phyloP scores from a whole-genome alignment of 2,329 filamentous ascomycete species.

The Graphiopsis chlorocephala region DNA sequence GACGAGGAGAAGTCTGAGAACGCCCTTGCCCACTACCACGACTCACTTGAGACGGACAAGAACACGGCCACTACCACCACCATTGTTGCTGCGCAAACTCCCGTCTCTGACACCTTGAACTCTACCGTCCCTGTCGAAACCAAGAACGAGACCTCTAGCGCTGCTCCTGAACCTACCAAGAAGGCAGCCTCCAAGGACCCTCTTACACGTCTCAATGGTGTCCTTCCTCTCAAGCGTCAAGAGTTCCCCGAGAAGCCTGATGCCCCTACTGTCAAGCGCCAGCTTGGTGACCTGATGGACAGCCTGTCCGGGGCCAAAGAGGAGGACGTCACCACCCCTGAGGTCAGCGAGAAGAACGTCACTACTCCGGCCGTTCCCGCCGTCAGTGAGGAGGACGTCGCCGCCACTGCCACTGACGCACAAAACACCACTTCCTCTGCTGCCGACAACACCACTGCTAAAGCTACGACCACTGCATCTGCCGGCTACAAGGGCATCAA shows the following conservation, averaged over 20 bases:
- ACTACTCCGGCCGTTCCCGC: neutral
- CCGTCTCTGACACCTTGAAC: neutral
- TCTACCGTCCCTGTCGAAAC: neutral
- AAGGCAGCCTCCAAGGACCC: neutral
- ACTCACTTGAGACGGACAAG: neutral
- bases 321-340: neutral
- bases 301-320: neutral
- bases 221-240: neutral
- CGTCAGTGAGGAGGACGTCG: neutral
- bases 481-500: constrained; percentile 7
- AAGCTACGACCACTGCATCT: neutral
- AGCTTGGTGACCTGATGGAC: neutral
- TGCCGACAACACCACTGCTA: neutral
- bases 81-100: neutral
- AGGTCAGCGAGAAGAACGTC: neutral
- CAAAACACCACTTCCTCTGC: neutral
- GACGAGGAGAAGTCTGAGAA: neutral
- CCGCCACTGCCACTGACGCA: neutral
- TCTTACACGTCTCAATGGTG: neutral
- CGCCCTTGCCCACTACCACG: neutral
- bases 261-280: neutral
- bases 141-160: constrained; percentile 5
- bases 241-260: neutral
- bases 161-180: neutral
- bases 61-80: neutral